Evolutionary conservation across 2,329 filamentous ascomycete species (phyloP).

Genomic region (Dactylella cylindrospora): DNA sequence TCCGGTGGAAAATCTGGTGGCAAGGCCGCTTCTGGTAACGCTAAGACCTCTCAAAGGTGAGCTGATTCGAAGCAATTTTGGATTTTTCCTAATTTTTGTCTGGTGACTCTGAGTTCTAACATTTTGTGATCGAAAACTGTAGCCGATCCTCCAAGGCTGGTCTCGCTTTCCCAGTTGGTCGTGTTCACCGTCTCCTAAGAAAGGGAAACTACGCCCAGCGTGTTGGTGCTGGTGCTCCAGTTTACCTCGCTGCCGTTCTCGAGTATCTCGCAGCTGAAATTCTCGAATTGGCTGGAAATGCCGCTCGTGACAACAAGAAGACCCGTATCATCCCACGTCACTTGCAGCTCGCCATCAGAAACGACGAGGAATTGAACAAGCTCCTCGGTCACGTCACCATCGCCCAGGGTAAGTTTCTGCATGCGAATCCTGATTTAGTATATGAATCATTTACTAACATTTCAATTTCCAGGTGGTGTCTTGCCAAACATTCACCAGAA

Average conservation of each 20-base stretch:
- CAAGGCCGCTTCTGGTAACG: conserved; percentile 82
- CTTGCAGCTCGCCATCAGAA: conserved; percentile 94
- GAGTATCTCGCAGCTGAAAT: conserved; percentile 99
- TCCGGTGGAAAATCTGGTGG: conserved; percentile 86
- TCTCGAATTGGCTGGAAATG: conserved; percentile 97
- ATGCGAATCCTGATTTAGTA: background rate
- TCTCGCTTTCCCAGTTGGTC: conserved; percentile 97
- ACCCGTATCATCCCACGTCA: conserved; percentile 99
- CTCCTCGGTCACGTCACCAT: conserved; percentile 94
- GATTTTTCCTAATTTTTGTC: conserved; percentile 41
- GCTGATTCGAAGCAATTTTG: conserved; percentile 50
- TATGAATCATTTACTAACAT: conserved; percentile 52
- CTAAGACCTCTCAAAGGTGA: conserved; percentile 99
- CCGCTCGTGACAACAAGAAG: conserved; percentile 99
- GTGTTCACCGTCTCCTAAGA: conserved; percentile 97
- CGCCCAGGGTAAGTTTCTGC: conserved; percentile 54
- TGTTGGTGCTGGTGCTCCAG: conserved; percentile 67
- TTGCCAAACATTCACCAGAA: conserved; percentile 59
- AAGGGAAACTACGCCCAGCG: conserved; percentile 85
- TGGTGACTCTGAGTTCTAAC: background rate
- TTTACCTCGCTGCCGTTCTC: conserved; percentile 95
- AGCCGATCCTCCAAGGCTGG: conserved; percentile 99
- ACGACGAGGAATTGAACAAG: conserved; percentile 82
- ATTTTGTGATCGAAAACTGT: conserved; percentile 12
- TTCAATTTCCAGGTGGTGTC: conserved; percentile 32